Percentiles rank a stretch among this genome's conserved stretches.
phyloP scores from a whole-genome alignment of 1,284 basidiomycete genomes.

The Gomphus bonarii region DNA sequence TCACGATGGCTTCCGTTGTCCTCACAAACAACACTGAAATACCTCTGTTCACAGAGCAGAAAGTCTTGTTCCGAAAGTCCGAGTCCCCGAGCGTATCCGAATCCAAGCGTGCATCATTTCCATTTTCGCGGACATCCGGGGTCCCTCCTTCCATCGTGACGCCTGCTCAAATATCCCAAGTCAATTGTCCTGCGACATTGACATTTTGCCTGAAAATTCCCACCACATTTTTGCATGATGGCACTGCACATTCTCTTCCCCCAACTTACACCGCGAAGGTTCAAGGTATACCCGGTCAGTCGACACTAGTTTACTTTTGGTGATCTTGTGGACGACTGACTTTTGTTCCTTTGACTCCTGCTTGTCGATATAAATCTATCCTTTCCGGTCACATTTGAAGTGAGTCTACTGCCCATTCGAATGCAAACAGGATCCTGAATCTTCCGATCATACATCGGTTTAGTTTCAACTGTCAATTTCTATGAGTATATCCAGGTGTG shows the following conservation, averaged over 20 bases:
- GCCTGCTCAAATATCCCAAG: background rate
- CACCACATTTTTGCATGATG: constrained; percentile 28
- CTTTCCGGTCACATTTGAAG: background rate
- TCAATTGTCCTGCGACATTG: constrained; percentile 34
- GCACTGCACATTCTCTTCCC: constrained; percentile 29
- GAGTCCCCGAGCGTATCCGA: background rate
- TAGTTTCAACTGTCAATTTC: background rate
- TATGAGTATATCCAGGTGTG: background rate
- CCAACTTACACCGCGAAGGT: constrained; percentile 31
- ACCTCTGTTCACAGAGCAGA: background rate
- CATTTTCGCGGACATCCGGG: constrained; percentile 1
- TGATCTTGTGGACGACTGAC: background rate
- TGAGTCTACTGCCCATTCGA: background rate
- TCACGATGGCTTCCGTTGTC: constrained; percentile 22
- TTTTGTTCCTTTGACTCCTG: background rate
- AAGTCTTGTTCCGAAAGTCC: background rate
- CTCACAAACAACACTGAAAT: background rate
- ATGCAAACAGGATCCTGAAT: background rate
- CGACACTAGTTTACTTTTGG: background rate
- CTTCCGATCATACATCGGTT: background rate
- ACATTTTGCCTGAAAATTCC: constrained; percentile 40
- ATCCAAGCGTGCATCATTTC: background rate
- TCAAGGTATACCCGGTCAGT: constrained; percentile 6
- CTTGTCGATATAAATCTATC: background rate
- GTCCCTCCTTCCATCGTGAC: background rate